Base-by-base conservation (phyloP, 1,284 basidiomycete genomes). In the Ceratobasidium sp. region DNA sequence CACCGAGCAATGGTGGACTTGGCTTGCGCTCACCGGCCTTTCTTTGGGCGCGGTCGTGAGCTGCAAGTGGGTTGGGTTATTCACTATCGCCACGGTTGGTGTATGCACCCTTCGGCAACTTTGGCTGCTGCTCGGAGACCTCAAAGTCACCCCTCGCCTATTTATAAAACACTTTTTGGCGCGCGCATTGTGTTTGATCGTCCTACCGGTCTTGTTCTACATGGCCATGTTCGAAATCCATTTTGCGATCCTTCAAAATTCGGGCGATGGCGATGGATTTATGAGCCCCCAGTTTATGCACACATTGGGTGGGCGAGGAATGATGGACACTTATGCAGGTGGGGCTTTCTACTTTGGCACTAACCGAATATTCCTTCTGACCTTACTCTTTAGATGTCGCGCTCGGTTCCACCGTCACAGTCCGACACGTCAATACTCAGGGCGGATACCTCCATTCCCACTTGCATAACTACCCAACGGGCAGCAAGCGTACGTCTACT, bases 211-310 rank as follows among this genome's bases (percentile, higher is more conserved):
- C 35, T 47, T 89, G 38, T 94, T 99, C 79, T 99, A 99, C 82
- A 93, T 98, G 90, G 78, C 83, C 76, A 96, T 95, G 88, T 99
- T 99, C 81, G 85, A 90, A 77, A 89, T 99, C 64, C 97, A 99
- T 78, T 96, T 99, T 79, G 79, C 88, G 77, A 86, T 99, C 72
- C 83, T 99, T 35, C 86, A 87, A 76, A 91, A 89, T 78, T 92
- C 92, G 1, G 97, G 97, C 35, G 95, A 98, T 70, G 97, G 97
- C 0, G 97, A 99, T 78, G 94, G 94, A 0, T 99, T 99, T 80
- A 99, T 99, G 97, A 96, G 92, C 81, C 93, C 94, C 13, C 94
- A 95, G 75, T 99, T 99, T 81, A 96, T 98, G 79, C 96, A 98
- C 77, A 98, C 96, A 0, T 84, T 99, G 7, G 83, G 89, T n/a